These are phyloP conservation scores for Lolium multiflorum DNA, from an alignment of 176 grass and related monocot genomes.

Conservation along the genomic window DNA sequence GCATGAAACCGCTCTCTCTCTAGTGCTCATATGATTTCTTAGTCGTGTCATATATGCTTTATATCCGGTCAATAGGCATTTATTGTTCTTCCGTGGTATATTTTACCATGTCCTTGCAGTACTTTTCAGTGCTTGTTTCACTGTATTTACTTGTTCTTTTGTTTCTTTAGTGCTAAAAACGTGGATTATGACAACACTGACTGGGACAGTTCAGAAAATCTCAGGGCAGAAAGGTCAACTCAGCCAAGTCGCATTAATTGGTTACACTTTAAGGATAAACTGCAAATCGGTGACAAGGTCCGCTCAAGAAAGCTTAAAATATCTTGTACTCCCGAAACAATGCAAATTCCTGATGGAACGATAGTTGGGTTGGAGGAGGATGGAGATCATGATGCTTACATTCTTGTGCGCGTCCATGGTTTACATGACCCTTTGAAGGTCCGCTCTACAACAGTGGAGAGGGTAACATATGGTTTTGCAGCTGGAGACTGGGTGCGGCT, in stretches of 20 bases:
- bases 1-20: neutral
- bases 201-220: constrained; percentile 48
- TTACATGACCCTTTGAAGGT: constrained; percentile 77
- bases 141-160: neutral
- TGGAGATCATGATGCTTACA: constrained; percentile 52
- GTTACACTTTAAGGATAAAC: constrained; percentile 76
- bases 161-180: constrained; percentile 56
- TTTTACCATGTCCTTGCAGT: neutral
- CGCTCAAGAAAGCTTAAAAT: constrained; percentile 79
- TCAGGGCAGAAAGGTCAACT: constrained; percentile 43
- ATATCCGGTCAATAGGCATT: no score
- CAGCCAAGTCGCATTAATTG: constrained; percentile 56
- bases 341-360: constrained; percentile 91
- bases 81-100: no score
- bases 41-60: neutral
- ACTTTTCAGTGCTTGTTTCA: neutral
- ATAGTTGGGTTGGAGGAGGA: constrained; percentile 83
- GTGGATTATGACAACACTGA: constrained; percentile 48
- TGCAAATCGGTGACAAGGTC: constrained; percentile 77
- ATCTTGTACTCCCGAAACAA: constrained; percentile 72
- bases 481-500: constrained; percentile 85
- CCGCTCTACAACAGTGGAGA: constrained; percentile 61
- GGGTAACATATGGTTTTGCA: constrained; percentile 78
- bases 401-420: constrained; percentile 85
- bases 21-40: neutral